Evolutionary conservation across 2,329 filamentous ascomycete species (phyloP), one percentile per base, ranked within the genome.

Genomic region (Aspergillus awamori): DNA sequence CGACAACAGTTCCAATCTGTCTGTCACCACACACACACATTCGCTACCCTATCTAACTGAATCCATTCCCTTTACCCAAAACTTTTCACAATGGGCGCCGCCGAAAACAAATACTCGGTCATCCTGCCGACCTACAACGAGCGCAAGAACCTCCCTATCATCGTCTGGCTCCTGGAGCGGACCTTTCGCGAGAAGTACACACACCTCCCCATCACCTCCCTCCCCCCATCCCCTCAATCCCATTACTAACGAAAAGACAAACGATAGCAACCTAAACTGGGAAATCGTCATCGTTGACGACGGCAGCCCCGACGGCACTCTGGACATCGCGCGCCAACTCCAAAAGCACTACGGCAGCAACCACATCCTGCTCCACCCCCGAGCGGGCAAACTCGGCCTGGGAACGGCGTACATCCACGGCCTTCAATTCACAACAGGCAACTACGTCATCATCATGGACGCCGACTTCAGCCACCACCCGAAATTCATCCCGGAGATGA

Each of bases 371-470:
- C 89, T 99, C 67, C 91, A 95, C 80, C 86, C 92, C 24, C 93
- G 96, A 73, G 86, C 92, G 45, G 96, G 96, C 75, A 99, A 98
- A 82, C 90, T 97, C 41, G 94, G 94, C n/a, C 89, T 98, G 53
- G 94, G 94, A 69, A 97, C 94, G 2, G 94, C 94, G 53, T 98
- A 98, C 81, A 92, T 97, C 41, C 93, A 97, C 79, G 94, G 94
- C 56, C 85, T 99, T 63, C 87, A 97, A 77, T 98, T 91, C 76
- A 90, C 86, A 24, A 93, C 88, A 22, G 95, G 95, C 72, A 97
- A 96, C 85, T 98, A 88, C 75, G 92, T 99, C 76, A 92, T 99
- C 83, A 99, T 99, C 85, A 99, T 99, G 95, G 95, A 99, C 83
- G 95, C 96, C 80, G 95, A 99, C 81, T 99, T 99, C 85, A 92